Base-by-base conservation (phyloP, 2,329 filamentous ascomycete genomes). In the Biscogniauxia mediterranea region DNA sequence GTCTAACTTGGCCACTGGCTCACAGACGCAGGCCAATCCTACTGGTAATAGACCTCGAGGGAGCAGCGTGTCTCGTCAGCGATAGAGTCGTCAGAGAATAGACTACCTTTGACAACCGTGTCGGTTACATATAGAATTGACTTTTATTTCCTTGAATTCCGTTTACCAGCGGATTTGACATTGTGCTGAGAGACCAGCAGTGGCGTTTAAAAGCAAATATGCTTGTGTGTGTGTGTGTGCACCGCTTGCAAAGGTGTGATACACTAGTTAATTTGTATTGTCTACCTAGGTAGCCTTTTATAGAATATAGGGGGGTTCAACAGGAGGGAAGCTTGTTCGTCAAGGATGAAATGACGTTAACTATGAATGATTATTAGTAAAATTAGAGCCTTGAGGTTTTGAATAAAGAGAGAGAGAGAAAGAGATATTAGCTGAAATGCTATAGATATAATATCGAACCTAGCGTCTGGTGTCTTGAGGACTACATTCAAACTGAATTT, bases 21-120 rank as follows among this genome's bases (percentile, higher is more conserved):
- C 56, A 32, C 60, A 58, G 38, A 50, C 38, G 25, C 54, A 25
- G 26, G 50, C 28, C 20, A 46, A 25, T 50, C 49, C 60, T 1
- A 42, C 56, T 17, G 52, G 52, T 19, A 51, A 26, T 51, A 58
- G 60, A 38, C 25, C 54, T 52, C 54, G 46, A 59, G 60, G 56
- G 20, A 25, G 58, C 8, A 62, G 56, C 53, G 38, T 53, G n/a
- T 61, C 56, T n/a, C 63, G 65, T 21, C 68, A 69, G 61, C 67
- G 61, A 42, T 71, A 71, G 61, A 57, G 21, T 23, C 55, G 56
- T 25, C 32, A 54, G 52, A 8, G 11, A 19, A 32, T 19, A 13
- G 6, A 21, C 25, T 25, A 46, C 1, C 13, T 46, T 57, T 52
- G 55, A 55, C 59, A 61, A 54, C 52, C n/a, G 57, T 46, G 49